phyloP scores from a whole-genome alignment of 257 asterid species.

The Solanum medicagineum region DNA sequence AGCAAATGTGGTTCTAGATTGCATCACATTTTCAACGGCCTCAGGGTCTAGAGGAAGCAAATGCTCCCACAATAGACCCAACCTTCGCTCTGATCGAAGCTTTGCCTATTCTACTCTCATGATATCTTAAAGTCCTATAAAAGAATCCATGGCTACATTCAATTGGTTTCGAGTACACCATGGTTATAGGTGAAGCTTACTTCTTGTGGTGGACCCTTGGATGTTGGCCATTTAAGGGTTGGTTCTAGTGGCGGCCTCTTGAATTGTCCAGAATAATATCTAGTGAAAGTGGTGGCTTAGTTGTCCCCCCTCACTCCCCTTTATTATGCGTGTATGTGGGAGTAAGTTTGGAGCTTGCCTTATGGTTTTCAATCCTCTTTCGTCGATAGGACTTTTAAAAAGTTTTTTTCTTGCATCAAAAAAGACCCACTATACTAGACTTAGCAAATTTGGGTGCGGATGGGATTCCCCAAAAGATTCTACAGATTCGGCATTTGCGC shows the following conservation, averaged over 20 bases:
- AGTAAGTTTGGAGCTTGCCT: background rate
- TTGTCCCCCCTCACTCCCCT: background rate
- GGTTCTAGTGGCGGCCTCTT: background rate
- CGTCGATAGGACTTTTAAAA: background rate
- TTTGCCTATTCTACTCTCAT: background rate
- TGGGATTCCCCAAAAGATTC: background rate
- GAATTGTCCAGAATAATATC: background rate
- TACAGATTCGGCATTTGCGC: background rate
- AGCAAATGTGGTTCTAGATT: background rate
- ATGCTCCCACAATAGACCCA: background rate
- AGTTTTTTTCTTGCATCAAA: background rate
- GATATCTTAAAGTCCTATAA: background rate
- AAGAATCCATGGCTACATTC: background rate
- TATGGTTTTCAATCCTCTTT: background rate
- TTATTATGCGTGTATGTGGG: background rate
- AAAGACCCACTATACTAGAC: background rate
- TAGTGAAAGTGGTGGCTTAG: background rate
- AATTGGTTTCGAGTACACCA: background rate
- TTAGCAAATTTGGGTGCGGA: background rate
- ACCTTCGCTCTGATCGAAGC: background rate
- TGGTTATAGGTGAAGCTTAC: background rate
- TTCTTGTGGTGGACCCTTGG: background rate
- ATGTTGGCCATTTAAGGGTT: background rate
- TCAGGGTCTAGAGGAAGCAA: background rate
- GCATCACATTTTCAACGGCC: background rate